Conservation (phyloP, 176 grass and related monocot genomes). For the Paspalum vaginatum region DNA sequence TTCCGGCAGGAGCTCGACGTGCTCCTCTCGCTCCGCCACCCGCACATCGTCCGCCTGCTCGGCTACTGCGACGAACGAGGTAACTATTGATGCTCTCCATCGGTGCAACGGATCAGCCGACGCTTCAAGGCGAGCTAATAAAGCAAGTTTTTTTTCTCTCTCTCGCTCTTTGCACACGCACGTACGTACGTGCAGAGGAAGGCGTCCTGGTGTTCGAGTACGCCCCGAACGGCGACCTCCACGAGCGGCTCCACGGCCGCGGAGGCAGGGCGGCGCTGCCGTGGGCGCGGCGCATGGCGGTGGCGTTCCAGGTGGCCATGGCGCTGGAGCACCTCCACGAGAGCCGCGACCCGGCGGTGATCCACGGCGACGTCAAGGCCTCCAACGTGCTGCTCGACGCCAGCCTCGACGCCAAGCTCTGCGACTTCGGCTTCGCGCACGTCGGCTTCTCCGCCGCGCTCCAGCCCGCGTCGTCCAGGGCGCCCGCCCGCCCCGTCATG, state of each 20-base stretch:
- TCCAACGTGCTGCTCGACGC: slow-evolving; percentile 74
- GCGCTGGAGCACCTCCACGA: slow-evolving; percentile 90
- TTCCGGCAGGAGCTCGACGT: slow-evolving; percentile 71
- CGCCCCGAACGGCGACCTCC: slow-evolving; percentile 63
- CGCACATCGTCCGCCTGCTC: slow-evolving; percentile 65
- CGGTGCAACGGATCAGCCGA: neutral
- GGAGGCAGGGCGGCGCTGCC: slow-evolving; percentile 20
- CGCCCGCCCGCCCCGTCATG: slow-evolving; percentile 42
- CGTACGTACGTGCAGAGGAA: slow-evolving; percentile 43
- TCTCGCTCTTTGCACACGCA: neutral
- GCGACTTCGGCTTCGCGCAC: slow-evolving; percentile 74
- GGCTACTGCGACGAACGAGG: slow-evolving; percentile 76
- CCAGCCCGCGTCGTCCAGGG: slow-evolving; percentile 19
- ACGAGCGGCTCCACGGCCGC: slow-evolving; percentile 50
- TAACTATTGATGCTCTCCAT: neutral
- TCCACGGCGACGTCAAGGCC: slow-evolving; percentile 86
- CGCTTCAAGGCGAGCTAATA: neutral
- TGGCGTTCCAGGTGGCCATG: slow-evolving; percentile 66
- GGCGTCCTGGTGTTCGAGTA: slow-evolving; percentile 69
- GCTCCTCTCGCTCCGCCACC: slow-evolving; percentile 55
- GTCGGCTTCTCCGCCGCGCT: slow-evolving; percentile 67
- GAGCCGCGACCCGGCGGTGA: slow-evolving; percentile 59
- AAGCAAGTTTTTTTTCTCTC: neutral
- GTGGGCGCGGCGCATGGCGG: slow-evolving; percentile 69
- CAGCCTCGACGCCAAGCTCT: slow-evolving; percentile 63